These are phyloP conservation scores for Boehmeria nivea DNA, from an alignment of 306 rosid species.

Conservation along the genomic window DNA sequence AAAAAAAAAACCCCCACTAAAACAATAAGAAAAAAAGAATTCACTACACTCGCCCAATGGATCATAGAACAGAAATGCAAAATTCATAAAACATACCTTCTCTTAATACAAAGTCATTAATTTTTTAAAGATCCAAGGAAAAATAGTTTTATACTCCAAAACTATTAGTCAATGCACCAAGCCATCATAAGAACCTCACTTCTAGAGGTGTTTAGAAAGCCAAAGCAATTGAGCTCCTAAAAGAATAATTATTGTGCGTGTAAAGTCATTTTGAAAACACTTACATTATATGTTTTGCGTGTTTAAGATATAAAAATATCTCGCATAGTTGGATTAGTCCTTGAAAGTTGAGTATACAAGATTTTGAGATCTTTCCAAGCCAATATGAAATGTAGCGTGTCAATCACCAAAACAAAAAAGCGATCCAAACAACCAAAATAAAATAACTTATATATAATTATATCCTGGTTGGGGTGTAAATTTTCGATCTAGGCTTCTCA, in stretches of 20 bases:
- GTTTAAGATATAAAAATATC: neutral
- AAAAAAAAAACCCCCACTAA: constrained; percentile 5
- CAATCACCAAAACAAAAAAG: neutral
- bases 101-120: neutral
- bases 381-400: neutral
- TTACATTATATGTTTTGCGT: too few species aligned
- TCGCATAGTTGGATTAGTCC: neutral
- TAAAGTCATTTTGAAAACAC: too few species aligned
- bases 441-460: neutral
- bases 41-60: constrained; percentile 4
- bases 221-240: constrained; percentile 12
- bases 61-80: constrained; percentile 5
- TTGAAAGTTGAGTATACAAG: constrained; percentile 15
- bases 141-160: constrained; percentile 11
- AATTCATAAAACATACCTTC: neutral
- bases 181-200: constrained; percentile 15
- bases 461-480: neutral
- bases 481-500: neutral
- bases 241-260: too few species aligned
- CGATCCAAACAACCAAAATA: neutral
- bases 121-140: constrained; percentile 17
- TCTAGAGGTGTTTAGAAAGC: constrained; percentile 4
- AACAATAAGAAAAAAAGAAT: neutral
- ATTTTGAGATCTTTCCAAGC: constrained; percentile 19
- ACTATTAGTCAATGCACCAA: constrained; percentile 23